phyloP scores from a whole-genome alignment of 768 basidiomycete genomes.

The Clavaria fumosa region DNA sequence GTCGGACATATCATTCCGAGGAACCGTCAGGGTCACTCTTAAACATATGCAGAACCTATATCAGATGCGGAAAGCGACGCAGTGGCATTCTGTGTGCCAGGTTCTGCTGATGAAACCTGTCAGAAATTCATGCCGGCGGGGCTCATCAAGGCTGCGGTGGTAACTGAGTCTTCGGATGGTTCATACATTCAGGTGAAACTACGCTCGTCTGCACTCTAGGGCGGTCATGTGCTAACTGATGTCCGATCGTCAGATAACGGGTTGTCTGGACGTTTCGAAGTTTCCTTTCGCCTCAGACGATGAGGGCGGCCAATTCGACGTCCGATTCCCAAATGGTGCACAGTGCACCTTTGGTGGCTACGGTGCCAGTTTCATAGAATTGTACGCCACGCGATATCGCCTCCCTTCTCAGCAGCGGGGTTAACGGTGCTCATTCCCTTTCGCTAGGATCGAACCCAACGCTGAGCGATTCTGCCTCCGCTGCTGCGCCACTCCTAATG shows the following conservation, averaged over 20 bases:
- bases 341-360: constrained; percentile 36
- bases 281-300: constrained; percentile 16
- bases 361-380: constrained; percentile 36
- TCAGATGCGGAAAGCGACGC: background rate
- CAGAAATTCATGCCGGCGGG: background rate
- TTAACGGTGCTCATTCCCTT: background rate
- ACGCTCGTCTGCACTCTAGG: background rate
- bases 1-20: background rate
- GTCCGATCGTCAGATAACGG: background rate
- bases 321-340: constrained; percentile 37
- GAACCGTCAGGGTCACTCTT: background rate
- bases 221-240: background rate
- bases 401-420: background rate
- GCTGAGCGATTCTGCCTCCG: constrained; percentile 32
- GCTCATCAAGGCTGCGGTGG: background rate
- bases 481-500: constrained; percentile 26
- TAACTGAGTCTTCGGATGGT: background rate
- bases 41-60: background rate
- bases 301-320: constrained; percentile 34
- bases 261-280: constrained; percentile 10
- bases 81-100: background rate
- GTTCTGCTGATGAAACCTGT: background rate
- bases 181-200: background rate
- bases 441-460: constrained; percentile 30
- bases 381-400: constrained; percentile 28